Percentiles rank a stretch among this genome's conserved stretches.
Evolutionary conservation across 805 yeast species (phyloP).

Genomic region (Lipomyces sp.): DNA sequence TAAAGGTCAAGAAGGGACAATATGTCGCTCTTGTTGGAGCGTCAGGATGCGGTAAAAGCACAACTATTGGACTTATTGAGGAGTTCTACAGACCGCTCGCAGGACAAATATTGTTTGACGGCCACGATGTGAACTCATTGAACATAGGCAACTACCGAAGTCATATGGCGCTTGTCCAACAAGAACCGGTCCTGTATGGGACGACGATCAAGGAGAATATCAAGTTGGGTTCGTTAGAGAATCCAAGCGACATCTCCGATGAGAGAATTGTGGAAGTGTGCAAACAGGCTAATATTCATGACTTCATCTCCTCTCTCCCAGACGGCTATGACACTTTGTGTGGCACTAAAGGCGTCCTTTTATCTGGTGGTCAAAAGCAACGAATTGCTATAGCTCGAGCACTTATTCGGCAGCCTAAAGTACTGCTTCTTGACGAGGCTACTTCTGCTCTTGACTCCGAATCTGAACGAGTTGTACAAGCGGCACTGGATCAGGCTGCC

Average conservation of each 20-base stretch:
- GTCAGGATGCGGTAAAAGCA: constrained; percentile 59
- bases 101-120: constrained; percentile 68
- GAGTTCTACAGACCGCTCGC: constrained; percentile 60
- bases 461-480: constrained; percentile 70
- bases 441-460: constrained; percentile 59
- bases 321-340: constrained; percentile 58
- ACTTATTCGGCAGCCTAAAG: constrained; percentile 59
- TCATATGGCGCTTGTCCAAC: constrained; percentile 66
- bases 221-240: constrained; percentile 51
- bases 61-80: constrained; percentile 58
- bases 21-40: constrained; percentile 93
- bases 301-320: constrained; percentile 58
- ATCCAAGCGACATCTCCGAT: constrained; percentile 43
- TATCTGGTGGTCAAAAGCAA: constrained; percentile 70
- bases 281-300: constrained; percentile 56
- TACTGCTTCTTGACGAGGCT: constrained; percentile 64
- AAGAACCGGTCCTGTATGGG: constrained; percentile 66
- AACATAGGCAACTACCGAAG: constrained; percentile 58
- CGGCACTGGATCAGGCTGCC: constrained; percentile 64
- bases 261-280: constrained; percentile 52
- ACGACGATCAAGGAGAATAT: constrained; percentile 80
- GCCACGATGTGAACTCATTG: constrained; percentile 74
- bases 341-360: constrained; percentile 54
- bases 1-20: constrained; percentile 67
- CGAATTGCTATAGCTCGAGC: constrained; percentile 69